phyloP scores from a whole-genome alignment of 2,329 filamentous ascomycete genomes.

The Aureobasidium leucospermi region DNA sequence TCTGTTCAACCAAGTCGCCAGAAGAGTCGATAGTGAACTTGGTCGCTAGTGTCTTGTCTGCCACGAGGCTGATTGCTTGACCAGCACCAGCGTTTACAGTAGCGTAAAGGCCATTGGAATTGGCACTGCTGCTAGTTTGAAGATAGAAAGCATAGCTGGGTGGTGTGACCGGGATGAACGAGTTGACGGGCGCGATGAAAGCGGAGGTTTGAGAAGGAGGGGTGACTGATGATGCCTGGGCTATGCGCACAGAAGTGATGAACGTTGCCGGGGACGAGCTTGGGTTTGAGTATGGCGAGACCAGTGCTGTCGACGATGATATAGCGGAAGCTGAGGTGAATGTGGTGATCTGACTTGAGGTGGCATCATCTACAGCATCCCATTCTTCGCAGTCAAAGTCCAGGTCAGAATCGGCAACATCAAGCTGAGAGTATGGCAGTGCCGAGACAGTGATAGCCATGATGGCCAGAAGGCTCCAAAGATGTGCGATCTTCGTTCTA shows the following conservation, averaged over 20 bases:
- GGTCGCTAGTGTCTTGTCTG: neutral
- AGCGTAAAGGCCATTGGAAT: neutral
- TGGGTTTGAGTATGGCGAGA: neutral
- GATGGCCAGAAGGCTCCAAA: neutral
- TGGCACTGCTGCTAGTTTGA: neutral
- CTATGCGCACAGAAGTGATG: neutral
- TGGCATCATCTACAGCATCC: neutral
- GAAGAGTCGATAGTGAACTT: constrained; percentile 8
- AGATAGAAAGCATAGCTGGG: constrained; percentile 1
- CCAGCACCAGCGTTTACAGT: neutral
- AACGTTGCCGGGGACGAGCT: neutral
- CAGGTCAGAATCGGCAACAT: neutral
- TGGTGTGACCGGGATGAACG: neutral
- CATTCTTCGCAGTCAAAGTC: neutral
- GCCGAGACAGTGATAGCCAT: neutral
- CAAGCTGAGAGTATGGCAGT: neutral
- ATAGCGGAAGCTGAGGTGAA: too few relatives aligned
- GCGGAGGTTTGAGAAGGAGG: neutral
- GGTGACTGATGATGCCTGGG: neutral
- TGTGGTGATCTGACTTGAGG: neutral
- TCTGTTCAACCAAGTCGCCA: constrained; percentile 4
- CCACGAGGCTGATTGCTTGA: neutral
- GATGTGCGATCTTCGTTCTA: neutral
- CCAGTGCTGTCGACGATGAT: neutral
- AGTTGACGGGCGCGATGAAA: neutral